Percentiles rank a stretch among this genome's conserved stretches.
These are phyloP conservation scores for Aureobasidium sp. DNA, from an alignment of 2,329 filamentous ascomycete genomes.

Conservation along the genomic window DNA sequence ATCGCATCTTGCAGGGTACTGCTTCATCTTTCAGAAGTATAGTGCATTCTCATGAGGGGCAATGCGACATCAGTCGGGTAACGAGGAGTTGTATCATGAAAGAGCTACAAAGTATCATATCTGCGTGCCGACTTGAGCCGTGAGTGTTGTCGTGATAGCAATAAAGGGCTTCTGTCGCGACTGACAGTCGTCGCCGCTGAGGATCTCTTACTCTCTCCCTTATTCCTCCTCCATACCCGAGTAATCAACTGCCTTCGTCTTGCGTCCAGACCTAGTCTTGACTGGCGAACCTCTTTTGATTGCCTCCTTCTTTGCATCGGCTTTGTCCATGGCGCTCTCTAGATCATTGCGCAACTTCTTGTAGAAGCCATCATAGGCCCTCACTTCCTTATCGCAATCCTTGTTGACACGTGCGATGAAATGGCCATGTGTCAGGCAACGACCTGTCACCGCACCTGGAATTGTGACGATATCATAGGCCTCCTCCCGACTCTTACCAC, in stretches of 20 bases:
- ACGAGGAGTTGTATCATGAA: too few species aligned
- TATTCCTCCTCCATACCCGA: background rate
- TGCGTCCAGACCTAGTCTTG: conserved; percentile 1
- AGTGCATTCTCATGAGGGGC: too few species aligned
- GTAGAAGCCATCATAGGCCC: background rate
- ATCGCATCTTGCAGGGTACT: too few species aligned
- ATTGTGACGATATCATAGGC: background rate
- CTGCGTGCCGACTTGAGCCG: background rate
- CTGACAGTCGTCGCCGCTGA: background rate
- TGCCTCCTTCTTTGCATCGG: background rate
- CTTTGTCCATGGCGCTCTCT: background rate
- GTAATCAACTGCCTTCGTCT: background rate
- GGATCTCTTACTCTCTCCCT: background rate
- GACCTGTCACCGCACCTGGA: background rate
- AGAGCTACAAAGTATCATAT: background rate
- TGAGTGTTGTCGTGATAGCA: background rate
- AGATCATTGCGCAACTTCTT: background rate
- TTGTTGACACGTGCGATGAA: background rate
- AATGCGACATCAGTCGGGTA: too few species aligned
- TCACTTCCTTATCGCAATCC: background rate
- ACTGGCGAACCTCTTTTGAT: background rate
- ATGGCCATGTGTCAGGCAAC: background rate
- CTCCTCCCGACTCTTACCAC: background rate
- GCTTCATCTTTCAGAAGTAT: too few species aligned
- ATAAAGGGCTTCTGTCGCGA: background rate